Conservation (phyloP, 345 rosid genomes). For the Citrus maxima region DNA sequence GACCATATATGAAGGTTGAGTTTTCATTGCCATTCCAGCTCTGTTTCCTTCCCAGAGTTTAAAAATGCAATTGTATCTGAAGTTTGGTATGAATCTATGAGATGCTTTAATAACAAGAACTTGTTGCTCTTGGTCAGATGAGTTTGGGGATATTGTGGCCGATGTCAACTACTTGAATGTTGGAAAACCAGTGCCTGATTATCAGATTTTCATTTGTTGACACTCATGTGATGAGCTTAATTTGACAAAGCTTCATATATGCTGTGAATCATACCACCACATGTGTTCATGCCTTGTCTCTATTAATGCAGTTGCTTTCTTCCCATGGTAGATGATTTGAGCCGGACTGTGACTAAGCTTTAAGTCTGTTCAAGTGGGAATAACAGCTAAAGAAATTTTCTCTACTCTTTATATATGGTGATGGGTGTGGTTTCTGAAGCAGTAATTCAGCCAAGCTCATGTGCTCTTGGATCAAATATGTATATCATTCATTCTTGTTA, state of each 20-base stretch:
- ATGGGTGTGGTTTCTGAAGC: not conserved
- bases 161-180: slow-evolving; percentile 79
- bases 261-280: not conserved
- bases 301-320: not conserved
- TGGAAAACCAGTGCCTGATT: slow-evolving; percentile 40
- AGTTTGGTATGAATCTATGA: not conserved
- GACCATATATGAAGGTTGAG: slow-evolving; percentile 87
- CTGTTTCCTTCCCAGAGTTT: not conserved
- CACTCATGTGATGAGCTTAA: not conserved
- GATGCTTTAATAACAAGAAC: not conserved
- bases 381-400: not conserved
- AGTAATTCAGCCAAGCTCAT: not conserved
- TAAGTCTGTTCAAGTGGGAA: not conserved
- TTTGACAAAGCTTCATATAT: not conserved
- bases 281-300: not conserved
- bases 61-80: not conserved
- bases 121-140: slow-evolving; percentile 37
- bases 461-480: not conserved
- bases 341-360: not conserved
- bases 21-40: not conserved
- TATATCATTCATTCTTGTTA: too few species aligned
- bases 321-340: not conserved
- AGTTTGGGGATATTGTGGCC: slow-evolving; percentile 52
- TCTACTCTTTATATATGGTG: not conserved
- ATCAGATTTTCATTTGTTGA: slow-evolving; percentile 71